These are phyloP conservation scores for Fusarium transvaalense DNA, from an alignment of 2,329 filamentous ascomycete species.

Conservation along the genomic window DNA sequence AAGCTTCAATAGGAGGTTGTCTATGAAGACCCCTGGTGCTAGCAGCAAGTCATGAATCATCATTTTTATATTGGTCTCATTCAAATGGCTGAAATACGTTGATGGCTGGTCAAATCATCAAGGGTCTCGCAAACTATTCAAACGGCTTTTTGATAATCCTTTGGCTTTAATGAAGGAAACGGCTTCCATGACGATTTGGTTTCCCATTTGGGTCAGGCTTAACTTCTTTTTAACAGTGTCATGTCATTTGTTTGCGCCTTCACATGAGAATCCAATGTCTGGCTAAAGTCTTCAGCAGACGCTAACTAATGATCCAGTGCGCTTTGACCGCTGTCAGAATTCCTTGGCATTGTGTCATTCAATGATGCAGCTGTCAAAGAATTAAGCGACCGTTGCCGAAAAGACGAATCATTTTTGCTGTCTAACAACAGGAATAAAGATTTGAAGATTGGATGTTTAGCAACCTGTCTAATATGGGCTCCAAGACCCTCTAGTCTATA, in stretches of 20 bases:
- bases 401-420: constrained; percentile 19
- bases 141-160: constrained; percentile 11
- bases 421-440: neutral
- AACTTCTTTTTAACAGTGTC: neutral
- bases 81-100: neutral
- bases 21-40: constrained; percentile 8
- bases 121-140: neutral
- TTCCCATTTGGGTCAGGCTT: constrained; percentile 22
- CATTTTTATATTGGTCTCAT: constrained; percentile 1
- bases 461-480: constrained; percentile 4
- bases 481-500: constrained; percentile 8
- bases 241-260: neutral
- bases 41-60: constrained; percentile 46
- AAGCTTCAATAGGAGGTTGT: constrained; percentile 35
- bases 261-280: neutral
- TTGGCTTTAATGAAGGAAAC: constrained; percentile 6
- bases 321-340: constrained; percentile 5
- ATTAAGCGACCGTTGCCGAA: constrained; percentile 27
- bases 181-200: constrained; percentile 30
- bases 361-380: constrained; percentile 16
- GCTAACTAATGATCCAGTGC: constrained; percentile 4
- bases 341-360: constrained; percentile 20
- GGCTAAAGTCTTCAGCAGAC: neutral
- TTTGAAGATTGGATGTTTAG: constrained; percentile 8
- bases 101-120: neutral